Evolutionary conservation across 768 basidiomycete species (phyloP).

Genomic region (Leccinum longicurvipes): DNA sequence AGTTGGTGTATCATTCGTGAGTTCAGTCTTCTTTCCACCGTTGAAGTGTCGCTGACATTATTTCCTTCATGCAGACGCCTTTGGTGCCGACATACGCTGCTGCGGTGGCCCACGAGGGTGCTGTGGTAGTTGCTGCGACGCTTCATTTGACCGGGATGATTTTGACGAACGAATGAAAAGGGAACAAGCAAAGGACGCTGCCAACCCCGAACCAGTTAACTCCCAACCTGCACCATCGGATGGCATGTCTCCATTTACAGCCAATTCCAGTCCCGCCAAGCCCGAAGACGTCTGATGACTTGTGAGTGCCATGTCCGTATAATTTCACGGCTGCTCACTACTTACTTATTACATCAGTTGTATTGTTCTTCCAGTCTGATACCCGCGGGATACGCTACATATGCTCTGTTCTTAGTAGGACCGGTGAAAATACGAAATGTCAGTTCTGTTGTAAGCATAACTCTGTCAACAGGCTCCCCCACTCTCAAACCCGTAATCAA

Average conservation of each 20-base stretch:
- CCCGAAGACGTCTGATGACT: not conserved
- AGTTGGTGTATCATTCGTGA: constrained; percentile 27
- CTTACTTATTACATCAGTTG: not conserved
- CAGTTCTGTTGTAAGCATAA: not conserved
- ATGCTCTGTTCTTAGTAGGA: not conserved
- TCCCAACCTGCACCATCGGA: constrained; percentile 23
- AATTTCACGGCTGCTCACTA: not conserved
- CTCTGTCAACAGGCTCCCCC: too few species aligned
- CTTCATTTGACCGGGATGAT: constrained; percentile 29
- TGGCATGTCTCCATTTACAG: constrained; percentile 14
- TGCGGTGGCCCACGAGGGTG: constrained; percentile 28
- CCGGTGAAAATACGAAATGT: not conserved
- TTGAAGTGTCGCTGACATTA: not conserved
- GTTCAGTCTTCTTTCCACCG: not conserved
- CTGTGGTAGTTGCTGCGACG: constrained; percentile 26
- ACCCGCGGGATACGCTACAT: not conserved
- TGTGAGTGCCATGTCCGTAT: not conserved
- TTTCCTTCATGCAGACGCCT: constrained; percentile 13
- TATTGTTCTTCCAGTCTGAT: not conserved
- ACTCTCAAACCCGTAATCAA: not conserved
- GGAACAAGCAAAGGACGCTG: constrained; percentile 18
- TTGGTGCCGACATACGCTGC: constrained; percentile 20
- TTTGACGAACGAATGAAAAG: constrained; percentile 29
- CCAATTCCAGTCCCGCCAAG: constrained; percentile 1
- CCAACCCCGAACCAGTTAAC: constrained; percentile 7